These are phyloP conservation scores for Chalciporus chontae DNA, from an alignment of 768 basidiomycete genomes.

Conservation along the genomic window DNA sequence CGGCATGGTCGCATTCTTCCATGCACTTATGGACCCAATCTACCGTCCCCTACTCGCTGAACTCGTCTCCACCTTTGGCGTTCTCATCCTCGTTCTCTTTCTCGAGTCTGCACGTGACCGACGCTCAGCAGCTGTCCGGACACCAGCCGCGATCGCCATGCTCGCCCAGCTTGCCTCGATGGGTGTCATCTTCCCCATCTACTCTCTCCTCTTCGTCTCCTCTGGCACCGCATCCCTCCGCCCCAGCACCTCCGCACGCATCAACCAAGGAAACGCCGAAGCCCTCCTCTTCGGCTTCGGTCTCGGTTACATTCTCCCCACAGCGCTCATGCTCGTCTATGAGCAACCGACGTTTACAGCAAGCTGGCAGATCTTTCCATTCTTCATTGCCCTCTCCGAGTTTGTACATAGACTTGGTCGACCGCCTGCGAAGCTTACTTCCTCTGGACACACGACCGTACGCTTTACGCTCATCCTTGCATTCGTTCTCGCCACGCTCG, in stretches of 20 bases:
- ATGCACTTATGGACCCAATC: constrained; percentile 21
- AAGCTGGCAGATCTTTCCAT: constrained; percentile 53
- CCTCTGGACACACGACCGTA: constrained; percentile 22
- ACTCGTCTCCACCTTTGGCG: constrained; percentile 9
- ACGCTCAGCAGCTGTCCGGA: constrained; percentile 34
- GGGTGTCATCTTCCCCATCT: constrained; percentile 44
- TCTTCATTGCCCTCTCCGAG: constrained; percentile 42
- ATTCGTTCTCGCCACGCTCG: constrained; percentile 21
- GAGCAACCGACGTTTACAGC: constrained; percentile 43
- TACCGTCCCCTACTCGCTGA: constrained; percentile 17
- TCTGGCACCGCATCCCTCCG: constrained; percentile 28
- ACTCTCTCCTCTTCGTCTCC: constrained; percentile 44
- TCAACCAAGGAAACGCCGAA: constrained; percentile 48
- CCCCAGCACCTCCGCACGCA: constrained; percentile 20
- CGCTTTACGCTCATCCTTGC: constrained; percentile 12
- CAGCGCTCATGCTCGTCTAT: constrained; percentile 41
- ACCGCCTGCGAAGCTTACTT: constrained; percentile 12
- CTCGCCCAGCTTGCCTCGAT: constrained; percentile 41
- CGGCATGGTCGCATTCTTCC: constrained; percentile 45
- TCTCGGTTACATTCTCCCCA: constrained; percentile 45
- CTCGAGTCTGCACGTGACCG: constrained; percentile 43
- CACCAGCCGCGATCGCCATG: constrained; percentile 41
- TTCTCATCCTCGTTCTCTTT: constrained; percentile 35
- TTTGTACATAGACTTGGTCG: constrained; percentile 39
- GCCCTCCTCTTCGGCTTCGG: constrained; percentile 49